Base-by-base conservation (phyloP, 768 basidiomycete species). In the Suillus discolor region DNA sequence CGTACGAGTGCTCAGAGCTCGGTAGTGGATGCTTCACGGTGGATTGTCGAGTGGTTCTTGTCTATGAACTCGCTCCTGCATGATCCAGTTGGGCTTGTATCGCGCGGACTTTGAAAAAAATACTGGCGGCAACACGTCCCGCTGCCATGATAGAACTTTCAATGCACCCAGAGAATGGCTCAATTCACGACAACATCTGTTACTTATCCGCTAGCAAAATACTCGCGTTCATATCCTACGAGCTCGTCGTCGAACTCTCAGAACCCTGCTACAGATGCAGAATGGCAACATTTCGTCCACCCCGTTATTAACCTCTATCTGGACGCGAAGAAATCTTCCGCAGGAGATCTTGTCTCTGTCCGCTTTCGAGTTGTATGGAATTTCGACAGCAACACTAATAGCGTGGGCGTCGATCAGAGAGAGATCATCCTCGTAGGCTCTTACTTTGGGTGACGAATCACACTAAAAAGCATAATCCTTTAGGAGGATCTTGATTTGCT, bases 211-310 rank as follows among this genome's bases (percentile, higher is more conserved):
- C 79, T 91, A 34, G 71, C 74, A 63, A 91, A 91, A 73, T 92
- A 92, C 71, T 92, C 90, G 57, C 82, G 87, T 61, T 88, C 89
- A 31, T 88, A 89, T 71, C 83, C 86, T 34, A 69, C 66, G n/a
- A 66, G 62, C 34, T 51, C 67, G 41, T 66, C 62, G 42, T 66
- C 65, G 36, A 36, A 11, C 23, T 51, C 59, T 15, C 66, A 62
- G 60, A 60, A 68, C 60, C 72, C 76, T 41, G 63, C 67, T 20
- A 66, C 44, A 20, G 75, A 81, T 41, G 71, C 80, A 3, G 90
- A 91, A 73, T 93, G 92, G 92, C 89, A 92, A 71, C 91, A 93
- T 71, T 92, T 88, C 70, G 84, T 84, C 23, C 91, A 93, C 69
- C 91, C 92, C 1, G 75, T 82, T 60, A 84, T 93, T 65, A 83